Evolutionary conservation across 2,329 filamentous ascomycete genomes (phyloP).

Genomic region (Phialocephala subalpina): DNA sequence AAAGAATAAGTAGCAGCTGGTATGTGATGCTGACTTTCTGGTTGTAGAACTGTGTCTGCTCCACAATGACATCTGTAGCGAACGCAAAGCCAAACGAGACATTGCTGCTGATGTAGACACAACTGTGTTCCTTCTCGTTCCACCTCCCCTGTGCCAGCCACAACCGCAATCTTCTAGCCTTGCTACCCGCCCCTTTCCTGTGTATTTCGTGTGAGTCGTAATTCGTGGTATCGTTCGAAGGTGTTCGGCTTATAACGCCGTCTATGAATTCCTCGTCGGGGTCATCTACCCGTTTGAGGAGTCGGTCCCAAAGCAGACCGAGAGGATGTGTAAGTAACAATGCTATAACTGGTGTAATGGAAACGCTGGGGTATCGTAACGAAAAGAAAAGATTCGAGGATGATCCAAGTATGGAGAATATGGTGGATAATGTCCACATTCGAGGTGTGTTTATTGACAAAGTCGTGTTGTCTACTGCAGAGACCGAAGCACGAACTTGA

Average conservation of each 20-base stretch:
- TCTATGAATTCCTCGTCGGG: constrained; percentile 63
- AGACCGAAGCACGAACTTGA: constrained; percentile 81
- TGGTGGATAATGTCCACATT: constrained; percentile 83
- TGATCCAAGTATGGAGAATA: constrained; percentile 83
- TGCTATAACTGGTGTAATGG: constrained; percentile 88
- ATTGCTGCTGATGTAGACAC: constrained; percentile 89
- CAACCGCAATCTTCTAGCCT: constrained; percentile 59
- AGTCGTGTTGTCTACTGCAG: constrained; percentile 76
- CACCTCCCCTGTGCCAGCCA: constrained; percentile 84
- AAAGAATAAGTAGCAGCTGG: constrained; percentile 83
- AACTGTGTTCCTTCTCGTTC: constrained; percentile 91
- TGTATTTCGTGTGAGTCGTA: constrained; percentile 19
- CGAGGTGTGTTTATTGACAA: constrained; percentile 88
- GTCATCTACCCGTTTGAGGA: constrained; percentile 68
- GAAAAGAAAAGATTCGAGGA: constrained; percentile 91
- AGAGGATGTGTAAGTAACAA: constrained; percentile 85
- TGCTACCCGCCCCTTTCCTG: constrained; percentile 25
- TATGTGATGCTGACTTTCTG: constrained; percentile 80
- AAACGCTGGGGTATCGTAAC: constrained; percentile 87
- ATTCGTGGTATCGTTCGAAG: constrained; percentile 36
- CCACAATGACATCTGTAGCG: constrained; percentile 88
- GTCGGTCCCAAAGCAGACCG: constrained; percentile 79
- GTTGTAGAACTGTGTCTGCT: constrained; percentile 89
- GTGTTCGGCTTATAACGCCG: constrained; percentile 49
- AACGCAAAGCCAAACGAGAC: constrained; percentile 91